Conservation (phyloP, 2,329 filamentous ascomycete genomes). For the Aspergillus spinulosporus region DNA sequence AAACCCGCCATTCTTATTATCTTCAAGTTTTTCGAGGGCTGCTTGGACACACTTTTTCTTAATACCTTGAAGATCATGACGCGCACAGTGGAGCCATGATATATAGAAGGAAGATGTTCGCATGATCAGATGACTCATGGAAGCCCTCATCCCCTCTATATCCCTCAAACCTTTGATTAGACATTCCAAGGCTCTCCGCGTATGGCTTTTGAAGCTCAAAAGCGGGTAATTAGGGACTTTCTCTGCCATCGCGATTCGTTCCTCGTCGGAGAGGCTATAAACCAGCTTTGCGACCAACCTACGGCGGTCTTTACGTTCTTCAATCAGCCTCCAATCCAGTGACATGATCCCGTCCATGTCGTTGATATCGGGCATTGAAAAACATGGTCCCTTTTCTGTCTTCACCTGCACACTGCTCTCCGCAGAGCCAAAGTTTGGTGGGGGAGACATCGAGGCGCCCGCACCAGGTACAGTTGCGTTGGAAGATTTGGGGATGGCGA, state of each 20-base stretch:
- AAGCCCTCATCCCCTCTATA: constrained; percentile 11
- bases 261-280: constrained; percentile 21
- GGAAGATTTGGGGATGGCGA: constrained; percentile 9
- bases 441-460: constrained; percentile 22
- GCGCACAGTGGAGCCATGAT: constrained; percentile 33
- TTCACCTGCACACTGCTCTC: constrained; percentile 4
- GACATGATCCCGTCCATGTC: constrained; percentile 31
- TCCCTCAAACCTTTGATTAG: constrained; percentile 14
- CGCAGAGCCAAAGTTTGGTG: constrained; percentile 13
- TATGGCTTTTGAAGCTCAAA: constrained; percentile 14
- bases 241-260: constrained; percentile 20
- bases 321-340: constrained; percentile 40
- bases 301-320: constrained; percentile 40
- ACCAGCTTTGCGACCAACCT: constrained; percentile 36
- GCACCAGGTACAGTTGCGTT: constrained; percentile 7
- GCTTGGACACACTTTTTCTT: constrained; percentile 21
- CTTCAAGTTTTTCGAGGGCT: constrained; percentile 23
- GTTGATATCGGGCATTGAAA: constrained; percentile 21
- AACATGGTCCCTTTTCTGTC: neutral
- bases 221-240: constrained; percentile 18
- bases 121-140: constrained; percentile 22
- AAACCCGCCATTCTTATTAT: constrained; percentile 23
- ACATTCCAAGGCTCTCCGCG: constrained; percentile 19
- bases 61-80: constrained; percentile 24
- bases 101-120: constrained; percentile 33